Evolutionary conservation across 805 yeast genomes (phyloP), one percentile per base, ranked within the genome.

Genomic region (Myxozyma kluyveri): DNA sequence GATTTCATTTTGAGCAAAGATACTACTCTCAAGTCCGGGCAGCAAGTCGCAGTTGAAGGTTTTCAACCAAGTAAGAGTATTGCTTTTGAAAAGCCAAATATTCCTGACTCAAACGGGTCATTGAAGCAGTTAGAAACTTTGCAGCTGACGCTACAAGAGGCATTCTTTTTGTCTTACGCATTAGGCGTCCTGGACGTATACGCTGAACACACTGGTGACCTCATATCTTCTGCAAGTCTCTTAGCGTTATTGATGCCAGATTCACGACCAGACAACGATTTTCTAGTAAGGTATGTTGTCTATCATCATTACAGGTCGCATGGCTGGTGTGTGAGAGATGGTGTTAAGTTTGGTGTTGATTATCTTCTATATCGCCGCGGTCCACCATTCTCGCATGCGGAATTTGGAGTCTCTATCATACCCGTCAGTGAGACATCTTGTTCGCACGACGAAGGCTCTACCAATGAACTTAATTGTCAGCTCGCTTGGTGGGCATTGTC

Each of bases 301-400:
- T 91, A 90, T 63, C 95, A 88, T 64, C 89, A 91, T 66, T 90
- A 82, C 69, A 76, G 95, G 47, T 83, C 96, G 0, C 75, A 80
- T 23, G 97, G 97, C 0, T 93, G 98, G 97, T 91, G 97, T 72
- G 93, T 84, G 2, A 75, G 95, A 52, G 80, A 90, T 0, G 99
- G 98, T 0, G 79, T 89, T 50, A 93, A 93, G 67, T 93, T 93
- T 67, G 96, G 96, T 1, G 78, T 86, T n/a, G 95, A 90, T 62
- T 84, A 73, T 67, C 70, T 93, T 6, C 72, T 93, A 3, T 93
- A 93, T 67, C 81, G 84, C 48, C 74, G 91, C 52, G 99, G 99
- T 0, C 99, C 98, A 6, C 97, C 97, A 1, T 88, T 90, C 66
- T 81, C 84, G 45, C 99, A 93, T 66, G 97, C 99, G 0, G 96